Evolutionary conservation across 2,329 filamentous ascomycete species (phyloP).

Genomic region (Colletotrichum gloeosporioides): DNA sequence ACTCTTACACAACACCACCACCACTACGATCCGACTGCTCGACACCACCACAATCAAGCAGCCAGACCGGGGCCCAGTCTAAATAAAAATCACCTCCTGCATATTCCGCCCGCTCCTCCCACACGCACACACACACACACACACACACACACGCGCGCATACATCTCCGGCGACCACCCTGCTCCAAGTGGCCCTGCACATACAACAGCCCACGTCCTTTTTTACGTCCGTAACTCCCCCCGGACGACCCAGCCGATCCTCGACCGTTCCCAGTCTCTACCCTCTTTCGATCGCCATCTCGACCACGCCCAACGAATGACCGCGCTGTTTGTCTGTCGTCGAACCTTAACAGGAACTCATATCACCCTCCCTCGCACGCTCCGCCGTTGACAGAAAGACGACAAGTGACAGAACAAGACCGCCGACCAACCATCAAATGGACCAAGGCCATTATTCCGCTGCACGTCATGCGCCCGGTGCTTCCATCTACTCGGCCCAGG

Average conservation of each 20-base stretch:
- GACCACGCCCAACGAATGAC: constrained; percentile 10
- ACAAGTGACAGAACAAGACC: constrained; percentile 5
- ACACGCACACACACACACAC: neutral
- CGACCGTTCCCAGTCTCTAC: constrained; percentile 5
- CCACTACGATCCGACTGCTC: neutral
- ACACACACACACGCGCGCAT: neutral
- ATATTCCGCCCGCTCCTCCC: constrained; percentile 12
- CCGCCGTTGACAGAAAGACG: constrained; percentile 5
- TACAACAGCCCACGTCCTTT: constrained; percentile 13
- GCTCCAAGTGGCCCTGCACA: neutral
- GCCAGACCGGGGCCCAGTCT: neutral
- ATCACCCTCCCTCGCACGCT: constrained; percentile 10
- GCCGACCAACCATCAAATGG: constrained; percentile 12
- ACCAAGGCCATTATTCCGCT: constrained; percentile 17
- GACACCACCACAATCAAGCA: neutral
- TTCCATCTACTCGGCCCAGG: constrained; percentile 11
- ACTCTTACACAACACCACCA: neutral
- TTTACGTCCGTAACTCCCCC: constrained; percentile 23
- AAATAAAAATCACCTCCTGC: constrained; percentile 7
- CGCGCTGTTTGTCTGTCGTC: neutral
- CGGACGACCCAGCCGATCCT: constrained; percentile 6
- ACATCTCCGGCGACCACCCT: neutral
- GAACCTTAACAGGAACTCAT: constrained; percentile 14
- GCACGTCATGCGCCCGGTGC: constrained; percentile 18
- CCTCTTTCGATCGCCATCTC: neutral